Evolutionary conservation across 1,139 yeast genomes (phyloP).

Genomic region (Torulaspora pretoriensis): DNA sequence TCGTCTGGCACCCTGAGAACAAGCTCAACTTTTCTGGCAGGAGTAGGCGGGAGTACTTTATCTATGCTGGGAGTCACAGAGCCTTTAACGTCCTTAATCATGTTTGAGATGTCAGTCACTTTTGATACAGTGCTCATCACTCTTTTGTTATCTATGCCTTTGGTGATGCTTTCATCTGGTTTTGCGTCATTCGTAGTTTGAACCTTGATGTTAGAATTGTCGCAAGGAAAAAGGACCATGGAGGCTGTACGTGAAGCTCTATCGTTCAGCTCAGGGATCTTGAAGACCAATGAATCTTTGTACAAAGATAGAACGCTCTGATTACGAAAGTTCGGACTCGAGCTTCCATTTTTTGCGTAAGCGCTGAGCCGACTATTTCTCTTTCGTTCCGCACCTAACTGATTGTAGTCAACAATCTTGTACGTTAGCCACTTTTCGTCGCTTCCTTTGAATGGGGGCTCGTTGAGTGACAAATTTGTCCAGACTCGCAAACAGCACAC

Average conservation of each 20-base stretch:
- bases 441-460: slow-evolving; percentile 17
- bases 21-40: slow-evolving; percentile 58
- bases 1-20: slow-evolving; percentile 30
- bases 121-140: slow-evolving; percentile 19
- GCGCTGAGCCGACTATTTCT: slow-evolving; percentile 30
- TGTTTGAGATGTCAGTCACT: slow-evolving; percentile 30
- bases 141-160: slow-evolving; percentile 6
- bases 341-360: slow-evolving; percentile 31
- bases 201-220: slow-evolving; percentile 21
- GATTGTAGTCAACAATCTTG: slow-evolving; percentile 25
- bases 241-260: slow-evolving; percentile 28
- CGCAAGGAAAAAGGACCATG: slow-evolving; percentile 35
- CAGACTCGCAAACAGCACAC: slow-evolving; percentile 25
- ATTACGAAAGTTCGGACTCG: slow-evolving; percentile 35
- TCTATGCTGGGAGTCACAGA: slow-evolving; percentile 43
- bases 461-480: slow-evolving; percentile 27
- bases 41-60: slow-evolving; percentile 59
- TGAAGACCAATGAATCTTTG: slow-evolving; percentile 23
- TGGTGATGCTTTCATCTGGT: slow-evolving; percentile 8
- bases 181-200: neutral
- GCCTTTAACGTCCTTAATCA: slow-evolving; percentile 36
- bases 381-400: slow-evolving; percentile 18
- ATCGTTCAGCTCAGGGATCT: slow-evolving; percentile 16
- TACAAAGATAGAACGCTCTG: slow-evolving; percentile 32
- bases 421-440: slow-evolving; percentile 28